These are phyloP conservation scores for Phytophthora citricola DNA, from an alignment of 352 stramenopile genomes.

Conservation along the genomic window DNA sequence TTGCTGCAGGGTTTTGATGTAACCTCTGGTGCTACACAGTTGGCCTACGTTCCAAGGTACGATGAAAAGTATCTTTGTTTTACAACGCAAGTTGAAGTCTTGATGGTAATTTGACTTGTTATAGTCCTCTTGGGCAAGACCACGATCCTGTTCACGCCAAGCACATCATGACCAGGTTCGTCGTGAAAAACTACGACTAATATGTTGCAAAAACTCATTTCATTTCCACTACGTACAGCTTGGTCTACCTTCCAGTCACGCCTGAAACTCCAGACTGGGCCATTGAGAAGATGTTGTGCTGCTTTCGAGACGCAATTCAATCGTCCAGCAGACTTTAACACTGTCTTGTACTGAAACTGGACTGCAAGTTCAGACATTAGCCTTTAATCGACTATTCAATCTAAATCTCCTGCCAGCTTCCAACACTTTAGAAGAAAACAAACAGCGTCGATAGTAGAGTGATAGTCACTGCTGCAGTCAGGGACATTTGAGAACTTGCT, in stretches of 20 bases:
- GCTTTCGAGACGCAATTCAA: constrained; percentile 60
- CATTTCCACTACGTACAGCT: constrained; percentile 29
- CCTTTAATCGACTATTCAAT: constrained; percentile 5
- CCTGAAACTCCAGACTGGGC: constrained; percentile 81
- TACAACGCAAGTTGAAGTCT: background rate
- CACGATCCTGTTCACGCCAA: constrained; percentile 73
- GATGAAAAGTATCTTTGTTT: background rate
- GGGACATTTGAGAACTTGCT: constrained; percentile 1
- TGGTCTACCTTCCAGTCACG: constrained; percentile 83
- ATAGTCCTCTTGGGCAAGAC: constrained; percentile 50
- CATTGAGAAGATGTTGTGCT: constrained; percentile 79
- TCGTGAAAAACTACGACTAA: background rate
- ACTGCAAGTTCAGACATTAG: constrained; percentile 6
- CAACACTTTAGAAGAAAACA: constrained; percentile 9
- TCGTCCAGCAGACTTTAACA: constrained; percentile 38
- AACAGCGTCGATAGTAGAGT: constrained; percentile 21
- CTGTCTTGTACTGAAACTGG: constrained; percentile 1
- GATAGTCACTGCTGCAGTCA: constrained; percentile 9
- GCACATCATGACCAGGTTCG: constrained; percentile 76
- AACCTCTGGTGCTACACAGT: constrained; percentile 75
- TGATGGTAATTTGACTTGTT: background rate
- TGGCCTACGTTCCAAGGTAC: constrained; percentile 75
- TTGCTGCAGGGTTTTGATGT: constrained; percentile 76
- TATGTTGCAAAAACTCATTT: background rate
- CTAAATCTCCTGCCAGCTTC: background rate